Percentiles rank a stretch among this genome's conserved stretches.
phyloP scores from a whole-genome alignment of 768 basidiomycete genomes.

The Mycena olivaceomarginata region DNA sequence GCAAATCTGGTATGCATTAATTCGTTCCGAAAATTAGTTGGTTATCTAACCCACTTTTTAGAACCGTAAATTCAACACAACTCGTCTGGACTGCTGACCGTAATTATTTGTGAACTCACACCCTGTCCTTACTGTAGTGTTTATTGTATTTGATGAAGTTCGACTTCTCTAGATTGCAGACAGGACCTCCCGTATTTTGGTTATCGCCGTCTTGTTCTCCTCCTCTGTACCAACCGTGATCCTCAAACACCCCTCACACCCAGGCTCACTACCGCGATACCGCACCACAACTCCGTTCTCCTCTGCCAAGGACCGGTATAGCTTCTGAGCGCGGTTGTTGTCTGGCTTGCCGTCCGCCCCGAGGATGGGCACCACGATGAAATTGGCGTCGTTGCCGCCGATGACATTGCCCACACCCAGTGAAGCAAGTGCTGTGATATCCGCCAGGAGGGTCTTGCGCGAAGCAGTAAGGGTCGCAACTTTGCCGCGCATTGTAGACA shows the following conservation, averaged over 20 bases:
- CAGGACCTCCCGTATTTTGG: conserved; percentile 72
- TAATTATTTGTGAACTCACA: neutral
- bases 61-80: neutral
- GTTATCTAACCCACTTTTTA: neutral
- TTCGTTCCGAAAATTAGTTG: neutral
- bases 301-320: conserved; percentile 92
- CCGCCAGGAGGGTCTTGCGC: conserved; percentile 72
- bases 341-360: conserved; percentile 69
- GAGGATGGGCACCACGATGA: conserved; percentile 88
- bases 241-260: conserved; percentile 91
- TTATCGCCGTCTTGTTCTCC: conserved; percentile 81
- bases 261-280: conserved; percentile 90
- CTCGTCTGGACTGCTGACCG: neutral
- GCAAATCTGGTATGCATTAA: neutral
- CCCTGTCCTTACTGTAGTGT: conserved; percentile 3
- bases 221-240: conserved; percentile 92
- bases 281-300: conserved; percentile 92
- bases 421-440: conserved; percentile 66
- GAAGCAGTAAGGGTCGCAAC: conserved; percentile 73
- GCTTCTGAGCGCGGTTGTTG: conserved; percentile 73
- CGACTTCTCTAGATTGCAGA: conserved; percentile 30
- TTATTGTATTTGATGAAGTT: neutral
- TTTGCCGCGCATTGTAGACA: conserved; percentile 81
- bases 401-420: conserved; percentile 81
- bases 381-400: conserved; percentile 94